Conservation (phyloP, 2,329 filamentous ascomycete genomes). For the Talaromyces sp. region DNA sequence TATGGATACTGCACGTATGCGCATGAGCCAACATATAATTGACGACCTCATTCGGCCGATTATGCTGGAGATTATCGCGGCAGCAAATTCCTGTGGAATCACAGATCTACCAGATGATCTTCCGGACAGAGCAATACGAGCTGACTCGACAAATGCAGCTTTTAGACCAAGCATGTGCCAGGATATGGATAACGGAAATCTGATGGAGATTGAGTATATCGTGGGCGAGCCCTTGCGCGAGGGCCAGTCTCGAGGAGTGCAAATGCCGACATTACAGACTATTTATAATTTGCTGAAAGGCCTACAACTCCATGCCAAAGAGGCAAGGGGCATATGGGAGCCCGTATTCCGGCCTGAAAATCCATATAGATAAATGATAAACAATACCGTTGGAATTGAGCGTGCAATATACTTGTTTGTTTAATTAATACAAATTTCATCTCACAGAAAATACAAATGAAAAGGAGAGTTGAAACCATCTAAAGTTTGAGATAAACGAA, state of each 20-base stretch:
- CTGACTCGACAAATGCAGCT: constrained; percentile 47
- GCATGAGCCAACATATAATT: constrained; percentile 38
- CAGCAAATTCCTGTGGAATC: constrained; percentile 43
- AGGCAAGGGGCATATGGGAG: constrained; percentile 27
- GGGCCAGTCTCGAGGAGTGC: constrained; percentile 44
- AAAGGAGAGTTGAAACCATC: no score
- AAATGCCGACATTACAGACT: constrained; percentile 21
- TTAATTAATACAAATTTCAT: not conserved
- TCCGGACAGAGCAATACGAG: not conserved
- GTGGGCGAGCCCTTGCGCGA: constrained; percentile 54
- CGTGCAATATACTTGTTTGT: not conserved
- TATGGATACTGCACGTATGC: constrained; percentile 48
- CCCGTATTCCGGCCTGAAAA: not conserved
- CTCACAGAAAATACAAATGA: not conserved
- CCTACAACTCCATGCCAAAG: constrained; percentile 23
- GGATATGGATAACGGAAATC: constrained; percentile 51
- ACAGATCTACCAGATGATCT: constrained; percentile 18
- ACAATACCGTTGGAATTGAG: not conserved
- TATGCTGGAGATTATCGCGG: constrained; percentile 49
- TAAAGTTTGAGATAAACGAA: no score
- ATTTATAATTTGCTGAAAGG: constrained; percentile 25
- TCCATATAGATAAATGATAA: not conserved
- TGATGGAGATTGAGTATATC: constrained; percentile 53
- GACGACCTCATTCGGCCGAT: constrained; percentile 48
- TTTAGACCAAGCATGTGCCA: constrained; percentile 50